These are phyloP conservation scores for Apophysomyces ossiformis DNA, from an alignment of 371 early-diverging fungal species.

Conservation along the genomic window DNA sequence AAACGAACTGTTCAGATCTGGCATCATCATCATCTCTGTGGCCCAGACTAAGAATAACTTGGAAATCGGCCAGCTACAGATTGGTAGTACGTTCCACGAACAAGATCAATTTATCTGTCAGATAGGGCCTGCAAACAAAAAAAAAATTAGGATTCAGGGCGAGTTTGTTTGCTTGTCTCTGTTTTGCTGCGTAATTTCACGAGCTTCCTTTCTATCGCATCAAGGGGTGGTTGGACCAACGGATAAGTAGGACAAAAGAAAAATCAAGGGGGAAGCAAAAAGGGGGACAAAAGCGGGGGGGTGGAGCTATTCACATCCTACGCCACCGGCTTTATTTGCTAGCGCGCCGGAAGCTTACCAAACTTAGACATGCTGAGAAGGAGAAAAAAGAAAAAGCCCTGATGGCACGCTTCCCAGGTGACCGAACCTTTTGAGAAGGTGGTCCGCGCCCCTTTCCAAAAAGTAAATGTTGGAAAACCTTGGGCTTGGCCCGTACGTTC, in stretches of 20 bases:
- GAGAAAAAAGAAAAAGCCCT: conserved; percentile 94
- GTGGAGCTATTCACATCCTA: conserved; percentile 68
- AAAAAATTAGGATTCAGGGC: conserved; percentile 88
- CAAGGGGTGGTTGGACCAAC: conserved; percentile 99
- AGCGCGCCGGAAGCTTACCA: conserved; percentile 96
- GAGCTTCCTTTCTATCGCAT: conserved; percentile 99
- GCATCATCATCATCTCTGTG: conserved; percentile 16
- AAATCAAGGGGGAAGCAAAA: neutral
- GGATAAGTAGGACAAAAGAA: conserved; percentile 85
- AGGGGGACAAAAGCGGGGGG: neutral
- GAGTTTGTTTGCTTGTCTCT: conserved; percentile 88
- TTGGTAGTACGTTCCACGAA: conserved; percentile 99
- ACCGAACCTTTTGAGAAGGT: conserved; percentile 90
- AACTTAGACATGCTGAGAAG: conserved; percentile 94
- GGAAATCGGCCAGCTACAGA: conserved; percentile 94
- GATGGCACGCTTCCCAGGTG: conserved; percentile 88
- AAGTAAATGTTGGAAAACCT: conserved; percentile 96
- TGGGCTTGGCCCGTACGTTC: conserved; percentile 98
- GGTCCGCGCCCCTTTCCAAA: conserved; percentile 95
- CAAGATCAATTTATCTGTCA: conserved; percentile 96
- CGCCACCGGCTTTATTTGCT: conserved; percentile 97
- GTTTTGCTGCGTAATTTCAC: conserved; percentile 93
- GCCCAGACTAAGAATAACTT: conserved; percentile 99
- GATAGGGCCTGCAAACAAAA: conserved; percentile 84
- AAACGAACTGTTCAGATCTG: too few relatives aligned